Evolutionary conservation across 352 stramenopile genomes (phyloP).

Genomic region (Hyaloperonospora brassicae): DNA sequence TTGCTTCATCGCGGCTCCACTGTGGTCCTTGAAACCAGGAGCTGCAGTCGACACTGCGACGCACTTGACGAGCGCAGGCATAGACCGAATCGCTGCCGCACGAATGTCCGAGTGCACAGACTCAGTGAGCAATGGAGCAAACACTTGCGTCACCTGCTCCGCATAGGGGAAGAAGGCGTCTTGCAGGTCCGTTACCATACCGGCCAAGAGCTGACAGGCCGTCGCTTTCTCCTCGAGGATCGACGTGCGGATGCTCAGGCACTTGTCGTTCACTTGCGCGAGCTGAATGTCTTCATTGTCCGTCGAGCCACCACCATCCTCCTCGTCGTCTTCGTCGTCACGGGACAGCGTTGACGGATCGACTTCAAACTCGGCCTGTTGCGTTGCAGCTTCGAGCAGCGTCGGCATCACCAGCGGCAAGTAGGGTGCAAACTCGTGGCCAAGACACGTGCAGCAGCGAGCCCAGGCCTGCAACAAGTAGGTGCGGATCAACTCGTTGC

Average conservation of each 20-base stretch:
- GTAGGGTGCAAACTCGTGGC: conserved; percentile 71
- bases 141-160: conserved; percentile 76
- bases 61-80: conserved; percentile 70
- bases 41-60: conserved; percentile 47
- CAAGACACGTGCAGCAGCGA: conserved; percentile 66
- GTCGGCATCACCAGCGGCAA: conserved; percentile 77
- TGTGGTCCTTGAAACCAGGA: conserved; percentile 16
- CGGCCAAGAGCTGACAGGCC: conserved; percentile 66
- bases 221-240: conserved; percentile 80
- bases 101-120: conserved; percentile 82
- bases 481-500: conserved; percentile 76
- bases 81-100: conserved; percentile 65
- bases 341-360: conserved; percentile 42
- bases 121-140: conserved; percentile 74
- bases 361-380: conserved; percentile 81
- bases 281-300: conserved; percentile 77
- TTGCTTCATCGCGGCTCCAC: conserved; percentile 59
- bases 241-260: conserved; percentile 73
- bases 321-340: conserved; percentile 42
- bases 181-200: conserved; percentile 71
- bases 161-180: conserved; percentile 83
- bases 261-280: conserved; percentile 77
- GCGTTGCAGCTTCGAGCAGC: conserved; percentile 61
- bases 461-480: conserved; percentile 79
- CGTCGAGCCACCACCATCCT: conserved; percentile 30